A percentile compares a stretch with the other conserved stretches of the same genome.
Conservation (phyloP, 139 green algal species). For the Eudorina sp. region DNA sequence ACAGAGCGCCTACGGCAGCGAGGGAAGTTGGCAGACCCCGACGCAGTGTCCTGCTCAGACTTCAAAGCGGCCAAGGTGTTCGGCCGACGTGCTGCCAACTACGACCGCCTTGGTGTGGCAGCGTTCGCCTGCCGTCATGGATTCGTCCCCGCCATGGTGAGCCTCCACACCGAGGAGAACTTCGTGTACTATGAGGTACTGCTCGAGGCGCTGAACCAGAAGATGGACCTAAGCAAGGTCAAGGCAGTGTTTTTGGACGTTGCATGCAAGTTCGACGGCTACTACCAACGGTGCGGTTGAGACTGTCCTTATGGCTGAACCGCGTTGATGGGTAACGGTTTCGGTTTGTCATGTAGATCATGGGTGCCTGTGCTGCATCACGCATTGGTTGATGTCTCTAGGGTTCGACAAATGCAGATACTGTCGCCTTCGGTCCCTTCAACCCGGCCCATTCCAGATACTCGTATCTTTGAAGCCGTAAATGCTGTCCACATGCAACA, state of each 20-base stretch:
- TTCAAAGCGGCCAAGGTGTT: background rate
- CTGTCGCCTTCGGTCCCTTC: no score
- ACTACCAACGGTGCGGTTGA: background rate
- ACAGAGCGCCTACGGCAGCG: background rate
- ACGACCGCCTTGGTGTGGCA: background rate
- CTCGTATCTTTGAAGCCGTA: no score
- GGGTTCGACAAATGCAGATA: no score
- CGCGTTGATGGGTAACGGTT: no score
- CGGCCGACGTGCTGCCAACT: background rate
- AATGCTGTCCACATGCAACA: no score
- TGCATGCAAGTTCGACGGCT: conserved; percentile 7
- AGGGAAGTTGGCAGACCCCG: background rate
- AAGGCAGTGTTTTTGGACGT: background rate
- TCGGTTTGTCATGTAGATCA: no score
- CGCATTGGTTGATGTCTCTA: no score
- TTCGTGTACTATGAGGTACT: background rate
- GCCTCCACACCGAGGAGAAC: background rate
- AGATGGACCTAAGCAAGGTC: background rate
- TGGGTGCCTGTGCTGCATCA: no score
- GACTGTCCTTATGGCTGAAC: background rate
- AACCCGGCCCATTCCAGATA: no score
- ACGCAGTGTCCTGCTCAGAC: background rate
- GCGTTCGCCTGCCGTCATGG: background rate
- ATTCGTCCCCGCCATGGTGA: background rate
- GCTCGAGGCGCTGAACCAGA: background rate